These are phyloP conservation scores for Pholiota microspora DNA, from an alignment of 768 basidiomycete species.

Conservation along the genomic window DNA sequence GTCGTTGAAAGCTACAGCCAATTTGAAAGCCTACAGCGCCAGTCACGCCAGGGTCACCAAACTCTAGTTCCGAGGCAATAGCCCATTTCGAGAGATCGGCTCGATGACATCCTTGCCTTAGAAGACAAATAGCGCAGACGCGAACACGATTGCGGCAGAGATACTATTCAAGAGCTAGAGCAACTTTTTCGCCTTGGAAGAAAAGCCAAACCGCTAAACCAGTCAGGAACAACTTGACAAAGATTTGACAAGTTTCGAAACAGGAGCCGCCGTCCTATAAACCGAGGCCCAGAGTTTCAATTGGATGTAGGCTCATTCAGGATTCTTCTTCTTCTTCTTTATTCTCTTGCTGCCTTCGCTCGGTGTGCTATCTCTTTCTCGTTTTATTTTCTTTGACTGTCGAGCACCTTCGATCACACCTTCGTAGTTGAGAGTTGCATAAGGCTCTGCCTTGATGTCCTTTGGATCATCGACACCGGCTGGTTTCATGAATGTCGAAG, in stretches of 20 bases:
- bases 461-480: constrained; percentile 53
- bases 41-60: too few relatives aligned
- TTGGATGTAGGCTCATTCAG: constrained; percentile 10
- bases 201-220: neutral
- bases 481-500: constrained; percentile 49
- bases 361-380: constrained; percentile 24
- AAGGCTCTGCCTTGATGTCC: constrained; percentile 9
- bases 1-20: neutral
- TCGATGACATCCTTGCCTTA: too few relatives aligned
- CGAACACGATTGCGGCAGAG: too few relatives aligned
- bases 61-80: too few relatives aligned
- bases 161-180: too few relatives aligned
- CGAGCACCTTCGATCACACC: constrained; percentile 26
- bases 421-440: constrained; percentile 5
- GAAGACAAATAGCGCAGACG: too few relatives aligned
- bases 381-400: constrained; percentile 27
- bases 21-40: too few relatives aligned
- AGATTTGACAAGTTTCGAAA: too few relatives aligned
- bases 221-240: too few relatives aligned
- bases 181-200: too few relatives aligned
- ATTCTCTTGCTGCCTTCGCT: constrained; percentile 25
- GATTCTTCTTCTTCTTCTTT: constrained; percentile 36
- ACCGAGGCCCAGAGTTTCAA: neutral
- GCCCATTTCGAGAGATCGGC: too few relatives aligned
- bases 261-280: too few relatives aligned